These are phyloP conservation scores for Tetrahymena elliotti DNA, from an alignment of 73 alveolate genomes.

Conservation along the genomic window DNA sequence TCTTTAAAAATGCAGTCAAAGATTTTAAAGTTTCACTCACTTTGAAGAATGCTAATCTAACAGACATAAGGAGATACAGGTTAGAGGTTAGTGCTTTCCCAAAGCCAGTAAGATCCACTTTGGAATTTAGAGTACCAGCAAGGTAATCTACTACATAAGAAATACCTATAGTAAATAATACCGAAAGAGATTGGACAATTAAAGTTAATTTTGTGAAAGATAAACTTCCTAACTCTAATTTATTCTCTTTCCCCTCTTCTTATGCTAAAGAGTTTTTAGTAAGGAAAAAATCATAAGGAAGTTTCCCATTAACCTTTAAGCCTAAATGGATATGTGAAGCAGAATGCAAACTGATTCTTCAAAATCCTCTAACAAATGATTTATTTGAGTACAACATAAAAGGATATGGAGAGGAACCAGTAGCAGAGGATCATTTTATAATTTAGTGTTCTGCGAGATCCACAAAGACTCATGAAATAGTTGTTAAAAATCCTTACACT, in stretches of 20 bases:
- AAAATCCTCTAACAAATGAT: constrained; percentile 81
- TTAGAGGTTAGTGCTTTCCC: constrained; percentile 90
- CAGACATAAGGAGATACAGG: constrained; percentile 93
- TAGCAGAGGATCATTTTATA: constrained; percentile 94
- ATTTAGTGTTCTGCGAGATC: constrained; percentile 87
- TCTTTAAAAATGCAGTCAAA: constrained; percentile 71
- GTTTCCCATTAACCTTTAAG: constrained; percentile 72
- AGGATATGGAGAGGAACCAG: constrained; percentile 98
- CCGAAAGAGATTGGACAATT: constrained; percentile 91
- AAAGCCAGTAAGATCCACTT: constrained; percentile 82
- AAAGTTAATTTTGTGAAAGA: constrained; percentile 73
- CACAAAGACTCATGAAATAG: constrained; percentile 65
- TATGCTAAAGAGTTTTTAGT: constrained; percentile 52
- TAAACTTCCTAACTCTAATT: constrained; percentile 53
- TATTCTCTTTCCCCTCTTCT: not conserved
- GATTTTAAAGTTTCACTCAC: constrained; percentile 68
- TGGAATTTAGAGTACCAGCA: constrained; percentile 93
- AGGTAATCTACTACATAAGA: constrained; percentile 84
- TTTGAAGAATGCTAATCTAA: constrained; percentile 48
- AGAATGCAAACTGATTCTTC: constrained; percentile 81
- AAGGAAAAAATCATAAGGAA: constrained; percentile 65
- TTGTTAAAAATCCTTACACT: constrained; percentile 59
- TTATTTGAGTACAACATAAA: constrained; percentile 85
- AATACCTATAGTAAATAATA: constrained; percentile 92
- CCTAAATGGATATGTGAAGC: constrained; percentile 85